Evolutionary conservation across 1,284 basidiomycete genomes (phyloP).

Genomic region (Moesziomyces sp.): DNA sequence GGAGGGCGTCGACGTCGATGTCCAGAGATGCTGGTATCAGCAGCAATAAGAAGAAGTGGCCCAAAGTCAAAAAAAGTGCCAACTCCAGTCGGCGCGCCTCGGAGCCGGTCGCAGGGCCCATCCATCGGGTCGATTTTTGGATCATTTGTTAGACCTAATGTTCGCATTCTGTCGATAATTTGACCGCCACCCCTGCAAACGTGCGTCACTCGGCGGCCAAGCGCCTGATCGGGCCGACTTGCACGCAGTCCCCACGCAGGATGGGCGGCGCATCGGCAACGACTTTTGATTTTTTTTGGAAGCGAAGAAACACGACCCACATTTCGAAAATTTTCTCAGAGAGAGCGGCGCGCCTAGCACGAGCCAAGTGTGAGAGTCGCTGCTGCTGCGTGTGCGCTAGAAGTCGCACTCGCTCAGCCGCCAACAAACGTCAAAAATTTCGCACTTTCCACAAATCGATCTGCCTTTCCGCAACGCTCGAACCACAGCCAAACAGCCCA

Average conservation of each 20-base stretch:
- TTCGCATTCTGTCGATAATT: no score
- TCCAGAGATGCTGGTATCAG: not conserved
- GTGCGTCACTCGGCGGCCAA: constrained; percentile 3
- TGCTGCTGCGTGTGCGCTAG: no score
- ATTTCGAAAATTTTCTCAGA: constrained; percentile 1
- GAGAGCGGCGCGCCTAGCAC: no score
- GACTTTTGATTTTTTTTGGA: not conserved
- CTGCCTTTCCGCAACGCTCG: constrained; percentile 3
- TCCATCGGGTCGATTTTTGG: not conserved
- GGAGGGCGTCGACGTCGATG: not conserved
- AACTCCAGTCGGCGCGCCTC: constrained; percentile 9
- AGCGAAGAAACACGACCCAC: constrained; percentile 9
- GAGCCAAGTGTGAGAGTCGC: no score
- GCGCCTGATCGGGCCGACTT: no score
- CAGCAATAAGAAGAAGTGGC: not conserved
- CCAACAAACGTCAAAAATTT: constrained; percentile 3
- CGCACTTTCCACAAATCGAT: constrained; percentile 3
- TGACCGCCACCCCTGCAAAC: constrained; percentile 1
- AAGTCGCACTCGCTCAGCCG: not conserved
- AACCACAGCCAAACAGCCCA: constrained; percentile 1
- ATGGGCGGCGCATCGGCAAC: no score
- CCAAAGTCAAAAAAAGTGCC: constrained; percentile 19
- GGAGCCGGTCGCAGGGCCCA: constrained; percentile 14
- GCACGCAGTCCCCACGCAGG: no score
- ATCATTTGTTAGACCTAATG: constrained; percentile 10